A percentile compares a stretch with the other conserved stretches of the same genome.
Conservation (phyloP, 2,329 filamentous ascomycete species). For the Trichophyton verrucosum region DNA sequence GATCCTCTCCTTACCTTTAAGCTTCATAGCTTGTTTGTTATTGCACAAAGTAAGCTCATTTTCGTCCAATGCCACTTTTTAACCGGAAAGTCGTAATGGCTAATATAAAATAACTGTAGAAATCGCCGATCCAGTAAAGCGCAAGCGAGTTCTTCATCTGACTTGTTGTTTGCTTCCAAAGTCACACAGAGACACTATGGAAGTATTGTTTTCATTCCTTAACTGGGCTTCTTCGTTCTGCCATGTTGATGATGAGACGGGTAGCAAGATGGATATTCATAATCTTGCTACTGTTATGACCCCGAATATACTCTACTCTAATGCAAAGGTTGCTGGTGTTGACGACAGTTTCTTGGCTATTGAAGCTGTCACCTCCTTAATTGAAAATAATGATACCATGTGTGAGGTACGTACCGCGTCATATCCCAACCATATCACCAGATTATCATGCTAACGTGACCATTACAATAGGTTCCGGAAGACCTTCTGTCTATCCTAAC, state of each 20-base stretch:
- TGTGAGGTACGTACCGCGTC: slow-evolving; percentile 56
- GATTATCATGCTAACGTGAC: background rate
- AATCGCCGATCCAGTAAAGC: slow-evolving; percentile 67
- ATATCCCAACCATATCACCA: background rate
- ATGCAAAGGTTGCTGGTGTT: slow-evolving; percentile 48
- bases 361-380: slow-evolving; percentile 79
- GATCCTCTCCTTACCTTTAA: slow-evolving; percentile 94
- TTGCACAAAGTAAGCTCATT: slow-evolving; percentile 56
- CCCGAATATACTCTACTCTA: slow-evolving; percentile 71
- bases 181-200: slow-evolving; percentile 80
- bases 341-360: slow-evolving; percentile 88
- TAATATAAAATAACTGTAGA: slow-evolving; percentile 31
- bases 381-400: slow-evolving; percentile 90
- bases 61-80: background rate
- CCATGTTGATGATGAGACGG: slow-evolving; percentile 89
- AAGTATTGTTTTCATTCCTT: slow-evolving; percentile 89
- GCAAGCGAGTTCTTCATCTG: slow-evolving; percentile 75
- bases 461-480: slow-evolving; percentile 63
- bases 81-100: background rate
- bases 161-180: slow-evolving; percentile 89
- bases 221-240: slow-evolving; percentile 98
- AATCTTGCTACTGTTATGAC: slow-evolving; percentile 96
- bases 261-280: slow-evolving; percentile 98
- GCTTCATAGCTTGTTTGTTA: slow-evolving; percentile 79
- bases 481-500: slow-evolving; percentile 77